Evolutionary conservation across 2,329 filamentous ascomycete genomes (phyloP).

Genomic region (Aspergillus puulaauensis): DNA sequence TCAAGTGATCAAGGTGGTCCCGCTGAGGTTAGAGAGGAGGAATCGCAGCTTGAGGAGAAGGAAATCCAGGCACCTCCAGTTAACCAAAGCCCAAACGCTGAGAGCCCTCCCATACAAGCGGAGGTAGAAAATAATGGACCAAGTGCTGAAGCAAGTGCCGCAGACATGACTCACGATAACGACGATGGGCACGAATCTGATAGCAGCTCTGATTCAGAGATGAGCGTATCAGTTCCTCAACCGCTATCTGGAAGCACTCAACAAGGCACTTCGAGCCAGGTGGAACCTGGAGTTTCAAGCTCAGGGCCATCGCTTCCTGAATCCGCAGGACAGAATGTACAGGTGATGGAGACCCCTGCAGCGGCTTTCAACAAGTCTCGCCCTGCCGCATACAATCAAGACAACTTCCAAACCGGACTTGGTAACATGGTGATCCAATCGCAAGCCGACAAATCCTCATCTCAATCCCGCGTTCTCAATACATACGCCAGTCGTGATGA

Average conservation of each 20-base stretch:
- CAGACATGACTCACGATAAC: background rate
- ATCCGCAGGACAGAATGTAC: constrained; percentile 21
- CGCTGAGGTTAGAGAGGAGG: background rate
- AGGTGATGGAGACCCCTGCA: constrained; percentile 34
- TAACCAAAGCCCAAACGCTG: background rate
- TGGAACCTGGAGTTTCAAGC: constrained; percentile 22
- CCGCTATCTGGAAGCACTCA: constrained; percentile 27
- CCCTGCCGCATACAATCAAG: background rate
- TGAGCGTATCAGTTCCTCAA: constrained; percentile 36
- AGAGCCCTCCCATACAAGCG: background rate
- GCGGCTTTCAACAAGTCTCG: constrained; percentile 11
- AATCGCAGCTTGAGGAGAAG: background rate
- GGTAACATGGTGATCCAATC: constrained; percentile 17
- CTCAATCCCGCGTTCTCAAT: constrained; percentile 34
- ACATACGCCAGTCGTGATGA: constrained; percentile 30
- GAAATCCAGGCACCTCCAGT: background rate
- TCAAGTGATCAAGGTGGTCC: background rate
- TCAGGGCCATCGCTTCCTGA: constrained; percentile 23
- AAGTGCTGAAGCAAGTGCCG: background rate
- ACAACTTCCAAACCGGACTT: background rate
- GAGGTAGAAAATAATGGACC: background rate
- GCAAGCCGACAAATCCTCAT: constrained; percentile 29
- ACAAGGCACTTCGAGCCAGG: constrained; percentile 23
- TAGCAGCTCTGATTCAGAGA: constrained; percentile 34
- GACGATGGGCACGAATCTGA: constrained; percentile 13